phyloP scores from a whole-genome alignment of 768 basidiomycete species.

The Mycena vulgaris region DNA sequence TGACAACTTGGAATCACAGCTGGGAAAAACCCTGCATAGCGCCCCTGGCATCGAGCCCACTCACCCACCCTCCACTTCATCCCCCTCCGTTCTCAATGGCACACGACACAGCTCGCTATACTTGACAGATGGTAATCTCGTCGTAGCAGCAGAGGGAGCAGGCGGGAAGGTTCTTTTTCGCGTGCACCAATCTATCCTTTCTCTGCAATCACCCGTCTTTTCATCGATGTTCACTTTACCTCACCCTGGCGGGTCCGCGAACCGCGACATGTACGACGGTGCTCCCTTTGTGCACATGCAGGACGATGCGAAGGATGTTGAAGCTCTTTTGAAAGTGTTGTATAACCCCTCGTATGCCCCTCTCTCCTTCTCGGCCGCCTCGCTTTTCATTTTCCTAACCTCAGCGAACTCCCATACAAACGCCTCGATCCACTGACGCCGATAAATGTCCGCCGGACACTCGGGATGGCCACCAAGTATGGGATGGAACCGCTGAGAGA shows the following conservation, averaged over 20 bases:
- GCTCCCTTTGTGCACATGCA: conserved; percentile 36
- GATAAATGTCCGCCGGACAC: conserved; percentile 47
- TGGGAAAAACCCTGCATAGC: neutral
- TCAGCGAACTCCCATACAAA: conserved; percentile 35
- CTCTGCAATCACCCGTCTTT: conserved; percentile 34
- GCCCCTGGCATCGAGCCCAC: neutral
- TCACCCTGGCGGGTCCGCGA: conserved; percentile 5
- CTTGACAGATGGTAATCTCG: conserved; percentile 50
- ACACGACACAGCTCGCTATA: conserved; percentile 42
- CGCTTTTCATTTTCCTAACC: neutral
- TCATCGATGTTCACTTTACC: conserved; percentile 37
- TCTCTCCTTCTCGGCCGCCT: conserved; percentile 1
- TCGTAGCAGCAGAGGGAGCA: conserved; percentile 42
- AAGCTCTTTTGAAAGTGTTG: conserved; percentile 30
- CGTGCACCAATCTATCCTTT: conserved; percentile 38
- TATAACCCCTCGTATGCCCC: conserved; percentile 31
- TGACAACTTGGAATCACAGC: neutral
- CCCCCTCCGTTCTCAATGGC: conserved; percentile 27
- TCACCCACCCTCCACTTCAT: neutral
- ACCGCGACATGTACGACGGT: conserved; percentile 35
- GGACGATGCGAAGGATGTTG: conserved; percentile 34
- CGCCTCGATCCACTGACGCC: conserved; percentile 48
- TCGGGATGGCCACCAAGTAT: conserved; percentile 54
- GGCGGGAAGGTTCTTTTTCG: conserved; percentile 32
- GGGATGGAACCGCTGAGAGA: conserved; percentile 50